phyloP scores from a whole-genome alignment of 164 flowering plant species.

The Nymphaea thermarum region DNA sequence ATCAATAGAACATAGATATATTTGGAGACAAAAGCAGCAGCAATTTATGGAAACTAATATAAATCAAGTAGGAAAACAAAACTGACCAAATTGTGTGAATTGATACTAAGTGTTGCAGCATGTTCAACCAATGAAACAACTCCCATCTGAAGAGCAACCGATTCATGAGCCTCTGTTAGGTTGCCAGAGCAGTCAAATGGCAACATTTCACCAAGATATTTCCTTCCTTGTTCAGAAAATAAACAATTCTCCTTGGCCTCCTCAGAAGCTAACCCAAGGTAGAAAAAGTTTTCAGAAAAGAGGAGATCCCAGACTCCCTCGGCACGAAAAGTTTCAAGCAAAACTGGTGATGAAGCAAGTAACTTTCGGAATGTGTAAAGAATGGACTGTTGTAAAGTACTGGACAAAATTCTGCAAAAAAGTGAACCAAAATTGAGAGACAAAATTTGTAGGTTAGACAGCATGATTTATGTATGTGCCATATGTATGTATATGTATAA shows the following conservation, averaged over 20 bases:
- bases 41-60: background rate
- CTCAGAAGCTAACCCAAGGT: slow-evolving; percentile 45
- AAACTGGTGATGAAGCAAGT: slow-evolving; percentile 43
- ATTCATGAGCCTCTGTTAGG: slow-evolving; percentile 20
- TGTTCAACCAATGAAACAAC: slow-evolving; percentile 72
- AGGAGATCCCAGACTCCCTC: slow-evolving; percentile 89
- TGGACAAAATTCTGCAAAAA: slow-evolving; percentile 57
- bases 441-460: background rate
- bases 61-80: slow-evolving; percentile 4
- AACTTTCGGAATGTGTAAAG: slow-evolving; percentile 62
- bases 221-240: slow-evolving; percentile 7
- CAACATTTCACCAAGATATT: slow-evolving; percentile 9
- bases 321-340: slow-evolving; percentile 58
- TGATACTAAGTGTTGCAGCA: slow-evolving; percentile 65
- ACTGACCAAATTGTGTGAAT: slow-evolving; percentile 63
- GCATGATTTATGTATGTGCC: too few species aligned
- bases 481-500: background rate
- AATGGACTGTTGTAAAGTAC: slow-evolving; percentile 45
- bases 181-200: slow-evolving; percentile 11
- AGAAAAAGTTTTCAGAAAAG: slow-evolving; percentile 84
- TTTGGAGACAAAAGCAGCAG: too few species aligned
- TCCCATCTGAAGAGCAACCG: slow-evolving; percentile 59
- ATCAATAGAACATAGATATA: too few species aligned
- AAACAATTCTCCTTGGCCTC: slow-evolving; percentile 24
- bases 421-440: background rate